Percentiles rank a stretch among this genome's conserved stretches.
Conservation (phyloP, 495 filamentous ascomycete species). For the Tetracladium marchalianum region DNA sequence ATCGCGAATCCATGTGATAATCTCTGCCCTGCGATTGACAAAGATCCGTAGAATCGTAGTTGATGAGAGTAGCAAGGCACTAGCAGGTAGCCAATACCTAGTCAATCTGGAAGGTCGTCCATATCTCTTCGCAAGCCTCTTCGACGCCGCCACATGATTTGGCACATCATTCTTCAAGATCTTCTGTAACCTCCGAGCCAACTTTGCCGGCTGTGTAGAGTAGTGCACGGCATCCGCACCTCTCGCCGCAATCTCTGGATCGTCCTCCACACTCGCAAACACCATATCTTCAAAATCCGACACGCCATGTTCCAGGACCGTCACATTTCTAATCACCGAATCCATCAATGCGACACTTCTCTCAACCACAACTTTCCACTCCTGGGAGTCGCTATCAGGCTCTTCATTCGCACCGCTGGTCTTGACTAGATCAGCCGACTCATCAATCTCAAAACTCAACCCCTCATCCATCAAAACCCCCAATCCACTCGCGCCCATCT, state of each 20-base stretch:
- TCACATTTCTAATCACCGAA: conserved; percentile 56
- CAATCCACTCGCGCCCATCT: conserved; percentile 75
- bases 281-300: conserved; percentile 69
- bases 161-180: conserved; percentile 54
- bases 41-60: conserved; percentile 72
- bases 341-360: conserved; percentile 73
- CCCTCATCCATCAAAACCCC: conserved; percentile 80
- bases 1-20: conserved; percentile 65
- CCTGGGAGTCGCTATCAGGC: conserved; percentile 30
- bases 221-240: conserved; percentile 24
- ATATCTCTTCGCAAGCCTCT: conserved; percentile 39
- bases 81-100: conserved; percentile 79
- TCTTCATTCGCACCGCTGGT: conserved; percentile 19
- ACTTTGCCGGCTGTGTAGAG: conserved; percentile 37
- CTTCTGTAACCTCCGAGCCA: conserved; percentile 56
- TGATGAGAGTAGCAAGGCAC: conserved; percentile 59
- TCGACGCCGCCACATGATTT: conserved; percentile 41
- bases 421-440: conserved; percentile 30
- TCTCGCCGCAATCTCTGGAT: conserved; percentile 40
- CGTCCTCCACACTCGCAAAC: conserved; percentile 51
- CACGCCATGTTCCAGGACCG: conserved; percentile 39
- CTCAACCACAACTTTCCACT: conserved; percentile 64
- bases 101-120: conserved; percentile 69
- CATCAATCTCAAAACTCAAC: conserved; percentile 47
- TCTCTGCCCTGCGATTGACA: conserved; percentile 57